phyloP scores from a whole-genome alignment of 2,329 filamentous ascomycete species.

The Penicillium sp. region DNA sequence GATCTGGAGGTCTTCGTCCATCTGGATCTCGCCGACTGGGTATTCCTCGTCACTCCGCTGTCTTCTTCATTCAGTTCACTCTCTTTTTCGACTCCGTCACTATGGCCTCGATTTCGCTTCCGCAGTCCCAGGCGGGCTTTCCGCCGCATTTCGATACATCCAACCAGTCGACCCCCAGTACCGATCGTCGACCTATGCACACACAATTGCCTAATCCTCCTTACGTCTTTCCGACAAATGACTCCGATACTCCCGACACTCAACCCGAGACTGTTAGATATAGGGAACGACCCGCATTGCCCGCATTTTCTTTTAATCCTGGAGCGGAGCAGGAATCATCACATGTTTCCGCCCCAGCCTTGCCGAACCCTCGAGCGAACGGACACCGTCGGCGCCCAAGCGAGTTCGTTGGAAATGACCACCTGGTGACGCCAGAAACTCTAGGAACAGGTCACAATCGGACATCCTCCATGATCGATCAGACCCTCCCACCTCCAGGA shows the following conservation, averaged over 20 bases:
- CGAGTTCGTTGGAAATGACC: conserved; percentile 73
- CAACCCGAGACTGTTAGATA: conserved; percentile 48
- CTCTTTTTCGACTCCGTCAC: not conserved
- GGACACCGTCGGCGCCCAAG: conserved; percentile 75
- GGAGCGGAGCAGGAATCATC: conserved; percentile 27
- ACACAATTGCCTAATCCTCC: conserved; percentile 55
- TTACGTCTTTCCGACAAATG: conserved; percentile 59
- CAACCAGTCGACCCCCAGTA: conserved; percentile 14
- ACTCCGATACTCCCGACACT: conserved; percentile 36
- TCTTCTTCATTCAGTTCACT: conserved; percentile 3
- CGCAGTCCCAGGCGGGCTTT: conserved; percentile 27
- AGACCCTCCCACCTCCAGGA: conserved; percentile 33
- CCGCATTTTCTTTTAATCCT: conserved; percentile 40
- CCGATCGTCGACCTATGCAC: conserved; percentile 30
- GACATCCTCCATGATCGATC: conserved; percentile 20
- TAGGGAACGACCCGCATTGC: conserved; percentile 35
- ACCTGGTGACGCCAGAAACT: conserved; percentile 54
- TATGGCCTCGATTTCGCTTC: conserved; percentile 40
- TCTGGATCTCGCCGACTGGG: conserved; percentile 20
- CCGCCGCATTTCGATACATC: conserved; percentile 28
- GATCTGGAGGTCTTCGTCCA: conserved; percentile 26
- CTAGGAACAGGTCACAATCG: conserved; percentile 51
- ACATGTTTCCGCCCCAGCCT: conserved; percentile 53
- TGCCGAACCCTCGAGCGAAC: conserved; percentile 51
- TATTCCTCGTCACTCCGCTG: conserved; percentile 5